Percentiles rank a stretch among this genome's conserved stretches.
phyloP scores from a whole-genome alignment of 192 early-diverging fungal genomes.

The Rhizoclosmatium sp. region DNA sequence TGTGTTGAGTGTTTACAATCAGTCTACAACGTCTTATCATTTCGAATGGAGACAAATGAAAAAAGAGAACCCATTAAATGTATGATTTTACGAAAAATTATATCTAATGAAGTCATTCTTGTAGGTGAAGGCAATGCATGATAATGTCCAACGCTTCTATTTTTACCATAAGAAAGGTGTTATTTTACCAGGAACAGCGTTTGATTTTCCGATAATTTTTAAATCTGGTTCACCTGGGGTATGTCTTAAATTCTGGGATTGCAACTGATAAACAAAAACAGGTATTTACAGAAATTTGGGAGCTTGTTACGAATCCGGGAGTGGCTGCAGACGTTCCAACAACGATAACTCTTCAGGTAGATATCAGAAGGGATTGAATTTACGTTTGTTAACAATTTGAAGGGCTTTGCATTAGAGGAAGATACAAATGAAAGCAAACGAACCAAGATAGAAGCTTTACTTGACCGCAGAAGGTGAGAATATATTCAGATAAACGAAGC shows the following conservation, averaged over 20 bases:
- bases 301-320: constrained; percentile 37
- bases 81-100: constrained; percentile 23
- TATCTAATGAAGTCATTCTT: not conserved
- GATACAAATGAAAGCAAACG: constrained; percentile 46
- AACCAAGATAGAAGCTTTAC: constrained; percentile 33
- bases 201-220: constrained; percentile 61
- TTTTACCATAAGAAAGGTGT: constrained; percentile 56
- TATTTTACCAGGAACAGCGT: constrained; percentile 57
- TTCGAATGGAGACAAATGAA: constrained; percentile 53
- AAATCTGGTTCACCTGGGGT: constrained; percentile 54
- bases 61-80: constrained; percentile 47
- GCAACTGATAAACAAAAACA: not conserved
- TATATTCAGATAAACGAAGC: not conserved
- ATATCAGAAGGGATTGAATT: no score
- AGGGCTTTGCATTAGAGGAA: constrained; percentile 56
- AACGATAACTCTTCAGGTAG: constrained; percentile 43
- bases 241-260: not conserved
- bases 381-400: not conserved
- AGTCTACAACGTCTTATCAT: constrained; percentile 43
- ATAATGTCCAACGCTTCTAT: constrained; percentile 55
- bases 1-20: constrained; percentile 59
- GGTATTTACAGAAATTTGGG: constrained; percentile 56
- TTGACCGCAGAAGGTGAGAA: constrained; percentile 40
- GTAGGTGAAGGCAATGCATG: constrained; percentile 43
- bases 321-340: constrained; percentile 22